Evolutionary conservation across 2,329 filamentous ascomycete species (phyloP).

Genomic region (Scedosporium apiospermum): DNA sequence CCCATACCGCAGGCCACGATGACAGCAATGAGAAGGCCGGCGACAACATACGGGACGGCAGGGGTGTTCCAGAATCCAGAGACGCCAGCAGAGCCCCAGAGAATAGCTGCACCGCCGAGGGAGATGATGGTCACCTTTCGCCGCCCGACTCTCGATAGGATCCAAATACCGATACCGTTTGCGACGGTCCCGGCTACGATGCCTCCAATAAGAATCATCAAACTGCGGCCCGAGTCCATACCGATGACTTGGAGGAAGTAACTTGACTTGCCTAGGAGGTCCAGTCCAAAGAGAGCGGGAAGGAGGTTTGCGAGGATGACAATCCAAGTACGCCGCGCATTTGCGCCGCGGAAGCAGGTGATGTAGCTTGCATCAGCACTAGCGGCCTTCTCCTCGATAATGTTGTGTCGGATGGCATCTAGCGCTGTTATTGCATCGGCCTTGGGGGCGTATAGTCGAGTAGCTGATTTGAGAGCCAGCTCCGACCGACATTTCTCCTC

Average conservation of each 20-base stretch:
- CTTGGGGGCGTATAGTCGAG: neutral
- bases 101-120: constrained; percentile 18
- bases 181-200: constrained; percentile 33
- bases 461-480: neutral
- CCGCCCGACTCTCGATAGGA: constrained; percentile 29
- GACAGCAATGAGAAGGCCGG: constrained; percentile 27
- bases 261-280: constrained; percentile 30
- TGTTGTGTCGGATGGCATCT: constrained; percentile 16
- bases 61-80: neutral
- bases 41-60: neutral
- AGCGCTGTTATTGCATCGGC: neutral
- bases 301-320: constrained; percentile 30
- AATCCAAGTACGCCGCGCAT: constrained; percentile 31
- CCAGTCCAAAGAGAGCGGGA: constrained; percentile 34
- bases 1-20: constrained; percentile 30
- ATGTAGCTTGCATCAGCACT: constrained; percentile 23
- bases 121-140: constrained; percentile 27
- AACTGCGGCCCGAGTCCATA: constrained; percentile 18
- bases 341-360: constrained; percentile 32
- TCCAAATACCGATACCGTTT: constrained; percentile 34
- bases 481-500: neutral
- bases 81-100: constrained; percentile 37
- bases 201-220: constrained; percentile 35
- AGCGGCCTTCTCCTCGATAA: constrained; percentile 30
- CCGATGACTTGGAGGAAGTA: constrained; percentile 29